Evolutionary conservation across 805 yeast species (phyloP), one percentile per base, ranked within the genome.

Genomic region (Danielozyma ontarioensis): DNA sequence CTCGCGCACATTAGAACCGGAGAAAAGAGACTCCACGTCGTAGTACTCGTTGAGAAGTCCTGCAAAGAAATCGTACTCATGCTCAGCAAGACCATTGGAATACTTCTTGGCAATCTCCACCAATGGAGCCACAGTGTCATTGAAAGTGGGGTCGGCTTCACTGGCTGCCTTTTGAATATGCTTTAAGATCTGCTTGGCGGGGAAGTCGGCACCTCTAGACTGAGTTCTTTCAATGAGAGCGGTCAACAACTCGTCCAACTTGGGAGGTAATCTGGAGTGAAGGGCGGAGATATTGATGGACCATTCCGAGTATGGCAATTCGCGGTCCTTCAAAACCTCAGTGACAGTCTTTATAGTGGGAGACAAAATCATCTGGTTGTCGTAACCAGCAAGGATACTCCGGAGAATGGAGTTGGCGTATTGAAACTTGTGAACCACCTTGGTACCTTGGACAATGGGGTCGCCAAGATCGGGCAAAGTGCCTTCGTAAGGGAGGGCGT

Each of bases 281-380:
- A 93, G 69, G 15, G 97, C 96, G 41, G 96, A 86, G 24, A 83
- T 77, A 47, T 81, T 83, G 49, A 77, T 73, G 36, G 62, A 64
- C 98, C 98, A 93, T 67, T 88, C 95, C 23, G 95, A 83, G 62
- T 78, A 93, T 32, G 99, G 99, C 52, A 93, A 72, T 39, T 82
- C 80, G 31, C 80, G 82, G 53, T 87, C 77, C 54, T 83, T 77
- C 62, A 94, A 69, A 12, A 84, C 80, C 35, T 74, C 80, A 41
- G 83, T 73, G 49, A 89, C 68, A 39, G 72, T 78, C 51, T 78
- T 76, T 51, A 93, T 74, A 21, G 96, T 83, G 12, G 84, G 69
- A 48, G 80, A 81, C 95, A 93, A 78, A 42, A 89, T 85, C 44
- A 87, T 94, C 67, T 90, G 97, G 64, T 93, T 90, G 58, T 94